Evolutionary conservation across 129 eudicot species (phyloP), one percentile per base, ranked within the genome.

Genomic region (Lactuca sativa): DNA sequence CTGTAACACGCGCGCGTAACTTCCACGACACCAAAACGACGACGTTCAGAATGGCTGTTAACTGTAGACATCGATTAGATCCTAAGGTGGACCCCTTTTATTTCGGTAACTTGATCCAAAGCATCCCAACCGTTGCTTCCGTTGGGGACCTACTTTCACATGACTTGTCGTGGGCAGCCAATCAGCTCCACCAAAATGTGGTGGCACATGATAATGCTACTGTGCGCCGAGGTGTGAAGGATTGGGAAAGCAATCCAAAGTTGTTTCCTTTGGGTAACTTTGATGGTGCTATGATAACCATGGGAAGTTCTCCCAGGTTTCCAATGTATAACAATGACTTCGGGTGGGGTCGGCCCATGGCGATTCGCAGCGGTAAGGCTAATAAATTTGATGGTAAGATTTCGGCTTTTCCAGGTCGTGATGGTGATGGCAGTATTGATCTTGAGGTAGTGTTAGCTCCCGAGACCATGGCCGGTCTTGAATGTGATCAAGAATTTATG

Each of bases 221-320:
- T 0, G 96, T 90, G 77, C 88, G 85, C 47, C 77, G 82, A 1
- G 86, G 95, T 1, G 88, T 90, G 32, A 78, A 83, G 73, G 96
- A 86, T 12, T 90, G 96, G 96, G 96, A 90, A 34, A 80, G 41
- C 37, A 81, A 76, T 43, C 96, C 96, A 0, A 80, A 91, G 74
- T 18, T 90, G 73, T 90, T 90, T 60, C 96, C 96, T 9, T 71
- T 90, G 2, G 96, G 96, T 36, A 90, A 90, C 40, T 90, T 86
- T 32, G 96, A 90, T 55, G 96, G 96, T 6, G 96, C 96, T 0
- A 86, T 86, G 96, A 86, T 90, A 33, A 90, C 96, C 2, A 88
- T 92, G 90, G 97, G 92, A 1, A 91, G 96, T 62, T 91, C 97
- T 5, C 97, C 97, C 0, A 73, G 96, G 72, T 90, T 90, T 55